Base-by-base conservation (phyloP, 192 early-diverging fungal genomes). In the Backusella macrospora region DNA sequence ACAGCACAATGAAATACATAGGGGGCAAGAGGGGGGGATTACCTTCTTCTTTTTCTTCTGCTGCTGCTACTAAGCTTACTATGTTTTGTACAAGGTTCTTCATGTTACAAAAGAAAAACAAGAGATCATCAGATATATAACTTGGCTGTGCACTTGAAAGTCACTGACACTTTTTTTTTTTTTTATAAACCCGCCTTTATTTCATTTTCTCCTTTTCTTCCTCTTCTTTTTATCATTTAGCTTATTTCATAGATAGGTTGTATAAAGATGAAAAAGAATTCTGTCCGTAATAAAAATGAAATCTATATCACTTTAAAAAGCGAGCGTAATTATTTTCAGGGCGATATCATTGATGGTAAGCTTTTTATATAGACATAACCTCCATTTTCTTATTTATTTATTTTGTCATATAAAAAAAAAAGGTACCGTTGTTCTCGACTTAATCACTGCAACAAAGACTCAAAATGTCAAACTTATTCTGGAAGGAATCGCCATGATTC, bases 281-380 rank as follows among this genome's bases (percentile, higher is more conserved):
- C 23, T 8, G 52, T 26, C 13, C 47, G 14, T 37, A 44, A 21
- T 45, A 45, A 29, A 68, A 47, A 45, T 68, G 67, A 38, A 44
- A 29, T 68, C 21, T 68, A 68, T 45, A 68, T 68, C 3, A 40
- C 37, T 18, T 9, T 47, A 15, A 68, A 45, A 47, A 14, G 14
- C 43, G 67, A 68, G 12, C 43, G 45, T 15, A 45, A 68, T 34
- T 68, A 43, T 21, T 68, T 29, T 47, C 67, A 42, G 15, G 67
- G 67, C 23, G 67, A 68, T 44, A 7, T 44, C 1, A 40, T 68
- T 16, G 21, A 16, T 23, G 66, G 66, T 68, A 68, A 46, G 42
- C 43, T 21, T n/a, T 14, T 16, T 7, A 7, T 40, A 52, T 6
- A 6, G 42, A n/a, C n/a, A n/a, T n/a, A n/a, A n/a, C n/a, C n/a